Percentiles rank a stretch among this genome's conserved stretches.
These are phyloP conservation scores for Candida endomychidarum DNA, from an alignment of 805 yeast species.

Conservation along the genomic window DNA sequence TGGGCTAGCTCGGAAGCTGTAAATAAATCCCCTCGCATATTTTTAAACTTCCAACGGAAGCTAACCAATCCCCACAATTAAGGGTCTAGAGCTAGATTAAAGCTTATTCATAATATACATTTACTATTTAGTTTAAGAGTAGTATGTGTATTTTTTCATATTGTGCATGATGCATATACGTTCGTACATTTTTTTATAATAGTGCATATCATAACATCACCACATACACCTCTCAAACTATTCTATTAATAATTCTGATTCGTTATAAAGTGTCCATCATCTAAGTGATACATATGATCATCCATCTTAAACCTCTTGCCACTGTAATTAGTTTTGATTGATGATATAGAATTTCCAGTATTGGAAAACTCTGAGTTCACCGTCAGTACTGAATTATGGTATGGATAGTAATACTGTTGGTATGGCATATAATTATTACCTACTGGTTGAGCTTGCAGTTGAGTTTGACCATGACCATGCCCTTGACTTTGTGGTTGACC, in stretches of 20 bases:
- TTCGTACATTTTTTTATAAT: too few relatives aligned
- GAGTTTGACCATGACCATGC: background rate
- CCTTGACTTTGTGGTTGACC: conserved; percentile 2
- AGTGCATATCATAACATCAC: too few relatives aligned
- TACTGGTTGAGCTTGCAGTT: background rate
- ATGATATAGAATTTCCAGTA: conserved; percentile 2
- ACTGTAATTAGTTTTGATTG: background rate
- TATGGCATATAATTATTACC: conserved; percentile 8
- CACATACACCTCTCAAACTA: background rate
- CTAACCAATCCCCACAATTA: too few relatives aligned
- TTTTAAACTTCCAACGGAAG: too few relatives aligned
- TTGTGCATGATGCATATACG: too few relatives aligned
- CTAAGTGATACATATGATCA: conserved; percentile 13
- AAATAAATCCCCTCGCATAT: too few relatives aligned
- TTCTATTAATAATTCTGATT: conserved; percentile 1
- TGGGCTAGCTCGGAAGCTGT: too few relatives aligned
- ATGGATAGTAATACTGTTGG: conserved; percentile 15
- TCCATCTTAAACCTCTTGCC: conserved; percentile 12
- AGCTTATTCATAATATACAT: too few relatives aligned
- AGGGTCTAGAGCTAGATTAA: too few relatives aligned
- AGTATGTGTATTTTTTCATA: too few relatives aligned
- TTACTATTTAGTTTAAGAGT: too few relatives aligned
- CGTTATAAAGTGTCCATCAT: conserved; percentile 11
- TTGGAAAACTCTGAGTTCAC: conserved; percentile 8
- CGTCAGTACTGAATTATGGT: conserved; percentile 8